Evolutionary conservation across 768 basidiomycete genomes (phyloP).

Genomic region (Pisolithus microcarpus): DNA sequence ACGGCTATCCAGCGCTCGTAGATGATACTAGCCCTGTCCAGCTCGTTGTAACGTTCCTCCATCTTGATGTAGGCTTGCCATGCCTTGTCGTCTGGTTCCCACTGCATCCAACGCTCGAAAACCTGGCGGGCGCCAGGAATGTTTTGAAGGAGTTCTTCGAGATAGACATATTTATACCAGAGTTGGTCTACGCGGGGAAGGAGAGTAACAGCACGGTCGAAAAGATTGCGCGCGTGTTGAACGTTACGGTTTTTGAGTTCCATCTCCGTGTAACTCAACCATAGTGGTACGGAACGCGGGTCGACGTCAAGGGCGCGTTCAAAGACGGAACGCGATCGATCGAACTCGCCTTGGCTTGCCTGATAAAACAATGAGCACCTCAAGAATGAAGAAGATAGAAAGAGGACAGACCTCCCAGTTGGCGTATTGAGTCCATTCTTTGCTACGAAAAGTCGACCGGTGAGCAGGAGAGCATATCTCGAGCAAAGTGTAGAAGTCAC

Average conservation of each 20-base stretch:
- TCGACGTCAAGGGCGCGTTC: conserved; percentile 97
- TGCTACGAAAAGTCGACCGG: conserved; percentile 36
- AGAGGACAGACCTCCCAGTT: conserved; percentile 63
- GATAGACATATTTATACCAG: conserved; percentile 99
- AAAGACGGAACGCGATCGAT: conserved; percentile 89
- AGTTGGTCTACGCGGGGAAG: conserved; percentile 94
- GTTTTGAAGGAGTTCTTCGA: conserved; percentile 95
- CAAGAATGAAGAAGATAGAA: background rate
- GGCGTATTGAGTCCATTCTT: conserved; percentile 83
- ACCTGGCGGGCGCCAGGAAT: conserved; percentile 95
- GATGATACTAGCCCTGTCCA: conserved; percentile 85
- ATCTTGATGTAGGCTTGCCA: conserved; percentile 99
- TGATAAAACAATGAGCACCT: conserved; percentile 23
- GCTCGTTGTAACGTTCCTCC: conserved; percentile 88
- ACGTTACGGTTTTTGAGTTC: conserved; percentile 98
- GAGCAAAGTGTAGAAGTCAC: conserved; percentile 17
- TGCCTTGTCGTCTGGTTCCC: conserved; percentile 99
- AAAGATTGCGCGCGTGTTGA: conserved; percentile 93
- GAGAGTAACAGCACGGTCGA: conserved; percentile 93
- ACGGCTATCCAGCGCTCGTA: conserved; percentile 89
- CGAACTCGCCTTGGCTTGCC: conserved; percentile 95
- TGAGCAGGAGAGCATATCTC: background rate
- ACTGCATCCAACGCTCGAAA: conserved; percentile 99
- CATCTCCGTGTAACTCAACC: conserved; percentile 95
- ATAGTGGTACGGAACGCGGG: conserved; percentile 80